Evolutionary conservation across 345 rosid species (phyloP).

Genomic region (Pugionium dolabratum): DNA sequence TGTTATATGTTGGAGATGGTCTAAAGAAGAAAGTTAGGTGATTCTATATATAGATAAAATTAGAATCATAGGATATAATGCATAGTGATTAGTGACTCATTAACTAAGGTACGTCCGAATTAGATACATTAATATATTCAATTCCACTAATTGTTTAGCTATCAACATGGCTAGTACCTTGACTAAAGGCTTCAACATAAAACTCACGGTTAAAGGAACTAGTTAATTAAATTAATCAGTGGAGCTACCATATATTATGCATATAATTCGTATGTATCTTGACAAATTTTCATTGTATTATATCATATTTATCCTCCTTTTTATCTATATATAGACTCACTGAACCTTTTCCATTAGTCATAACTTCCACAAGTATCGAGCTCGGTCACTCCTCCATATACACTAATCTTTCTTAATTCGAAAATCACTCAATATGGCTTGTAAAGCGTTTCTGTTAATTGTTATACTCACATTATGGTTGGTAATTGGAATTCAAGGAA

Average conservation of each 20-base stretch:
- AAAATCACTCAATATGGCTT: conserved; percentile 26
- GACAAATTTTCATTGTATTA: neutral
- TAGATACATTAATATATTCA: too few relatives aligned
- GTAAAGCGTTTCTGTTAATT: conserved; percentile 22
- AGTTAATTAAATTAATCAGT: conserved; percentile 2
- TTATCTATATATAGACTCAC: conserved; percentile 36
- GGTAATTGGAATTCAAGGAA: conserved; percentile 29
- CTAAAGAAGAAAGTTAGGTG: too few relatives aligned
- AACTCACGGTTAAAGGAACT: conserved; percentile 3
- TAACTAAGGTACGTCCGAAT: too few relatives aligned
- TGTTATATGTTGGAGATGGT: too few relatives aligned
- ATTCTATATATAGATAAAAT: too few relatives aligned
- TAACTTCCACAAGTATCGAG: conserved; percentile 11
- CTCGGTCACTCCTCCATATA: neutral
- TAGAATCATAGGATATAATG: too few relatives aligned
- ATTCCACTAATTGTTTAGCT: too few relatives aligned
- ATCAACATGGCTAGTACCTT: too few relatives aligned
- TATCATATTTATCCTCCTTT: conserved; percentile 12
- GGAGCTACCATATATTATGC: conserved; percentile 15
- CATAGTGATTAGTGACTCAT: too few relatives aligned
- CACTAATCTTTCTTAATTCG: neutral
- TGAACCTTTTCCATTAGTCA: conserved; percentile 27
- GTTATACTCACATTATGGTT: conserved; percentile 15
- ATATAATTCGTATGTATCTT: conserved; percentile 10
- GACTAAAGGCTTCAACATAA: neutral